Evolutionary conservation across 2,329 filamentous ascomycete species (phyloP).

Genomic region (Coleophoma crateriformis): DNA sequence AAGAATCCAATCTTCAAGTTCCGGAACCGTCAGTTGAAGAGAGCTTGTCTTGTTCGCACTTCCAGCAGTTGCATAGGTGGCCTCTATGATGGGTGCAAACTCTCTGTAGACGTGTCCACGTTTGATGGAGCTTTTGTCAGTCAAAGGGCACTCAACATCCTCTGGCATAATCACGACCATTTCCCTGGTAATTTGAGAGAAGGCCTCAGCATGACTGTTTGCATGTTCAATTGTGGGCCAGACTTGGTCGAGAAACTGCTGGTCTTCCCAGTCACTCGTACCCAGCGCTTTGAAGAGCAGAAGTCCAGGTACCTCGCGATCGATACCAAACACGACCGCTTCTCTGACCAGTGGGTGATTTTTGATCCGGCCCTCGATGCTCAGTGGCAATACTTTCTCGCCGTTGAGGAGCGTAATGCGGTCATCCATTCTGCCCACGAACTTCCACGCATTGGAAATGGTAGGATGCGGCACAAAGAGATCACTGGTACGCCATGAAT

Average conservation of each 20-base stretch:
- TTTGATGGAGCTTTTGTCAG: conserved; percentile 50
- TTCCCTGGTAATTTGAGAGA: conserved; percentile 45
- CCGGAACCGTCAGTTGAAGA: neutral
- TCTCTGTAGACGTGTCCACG: conserved; percentile 41
- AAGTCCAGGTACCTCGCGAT: conserved; percentile 44
- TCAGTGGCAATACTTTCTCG: conserved; percentile 40
- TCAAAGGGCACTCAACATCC: conserved; percentile 36
- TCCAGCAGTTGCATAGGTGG: conserved; percentile 10
- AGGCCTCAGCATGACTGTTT: conserved; percentile 44
- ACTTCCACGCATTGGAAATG: conserved; percentile 37
- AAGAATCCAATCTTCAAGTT: neutral
- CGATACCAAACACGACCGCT: conserved; percentile 51
- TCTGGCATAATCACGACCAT: conserved; percentile 44
- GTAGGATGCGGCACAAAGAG: conserved; percentile 36
- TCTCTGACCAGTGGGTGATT: conserved; percentile 48
- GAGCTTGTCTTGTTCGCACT: neutral
- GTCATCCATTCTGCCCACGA: conserved; percentile 38
- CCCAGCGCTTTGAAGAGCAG: conserved; percentile 44
- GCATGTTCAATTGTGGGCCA: conserved; percentile 46
- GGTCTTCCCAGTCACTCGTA: conserved; percentile 31
- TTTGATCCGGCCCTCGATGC: conserved; percentile 47
- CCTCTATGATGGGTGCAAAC: conserved; percentile 38
- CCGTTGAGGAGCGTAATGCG: conserved; percentile 39
- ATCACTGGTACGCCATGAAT: conserved; percentile 38
- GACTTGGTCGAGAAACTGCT: conserved; percentile 40